Percentiles rank a stretch among this genome's conserved stretches.
Evolutionary conservation across 306 rosid genomes (phyloP).

Genomic region (Ormosia emarginata): DNA sequence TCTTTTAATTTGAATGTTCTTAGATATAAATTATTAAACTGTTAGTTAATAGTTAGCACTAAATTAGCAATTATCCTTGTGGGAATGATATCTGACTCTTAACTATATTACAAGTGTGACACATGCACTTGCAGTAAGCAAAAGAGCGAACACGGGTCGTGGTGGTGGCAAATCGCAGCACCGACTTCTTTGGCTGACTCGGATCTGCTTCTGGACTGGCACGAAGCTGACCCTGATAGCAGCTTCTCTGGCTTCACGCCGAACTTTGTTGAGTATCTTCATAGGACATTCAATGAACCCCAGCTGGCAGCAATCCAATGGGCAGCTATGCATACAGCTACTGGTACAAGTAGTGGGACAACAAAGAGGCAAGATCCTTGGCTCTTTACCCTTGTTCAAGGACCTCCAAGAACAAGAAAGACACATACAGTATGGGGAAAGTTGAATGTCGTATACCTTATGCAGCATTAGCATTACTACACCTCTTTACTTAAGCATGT

Average conservation of each 20-base stretch:
- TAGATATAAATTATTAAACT: too few species aligned
- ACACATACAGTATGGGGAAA: conserved; percentile 99
- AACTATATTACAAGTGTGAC: too few species aligned
- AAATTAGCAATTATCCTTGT: too few species aligned
- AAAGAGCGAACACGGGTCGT: too few species aligned
- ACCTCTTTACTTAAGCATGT: conserved; percentile 93
- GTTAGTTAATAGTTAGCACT: too few species aligned
- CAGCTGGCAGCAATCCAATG: conserved; percentile 96
- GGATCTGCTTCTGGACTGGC: too few species aligned
- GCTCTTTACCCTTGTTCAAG: conserved; percentile 99
- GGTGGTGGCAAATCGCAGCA: too few species aligned
- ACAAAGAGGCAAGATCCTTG: conserved; percentile 93
- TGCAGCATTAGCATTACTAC: conserved; percentile 96
- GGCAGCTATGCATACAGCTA: conserved; percentile 99
- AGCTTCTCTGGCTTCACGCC: conserved; percentile 95
- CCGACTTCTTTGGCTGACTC: too few species aligned
- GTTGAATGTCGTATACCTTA: conserved; percentile 96
- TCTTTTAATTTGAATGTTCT: too few species aligned
- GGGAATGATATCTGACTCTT: too few species aligned
- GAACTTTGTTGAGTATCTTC: conserved; percentile 79
- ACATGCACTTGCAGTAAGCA: too few species aligned
- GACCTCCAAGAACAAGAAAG: conserved; percentile 99
- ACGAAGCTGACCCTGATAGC: too few species aligned
- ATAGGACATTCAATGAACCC: conserved; percentile 86
- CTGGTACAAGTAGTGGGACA: conserved; percentile 85